Percentiles rank a stretch among this genome's conserved stretches.
These are phyloP conservation scores for Aspergillus heteromorphus DNA, from an alignment of 495 filamentous ascomycete species.

Conservation along the genomic window DNA sequence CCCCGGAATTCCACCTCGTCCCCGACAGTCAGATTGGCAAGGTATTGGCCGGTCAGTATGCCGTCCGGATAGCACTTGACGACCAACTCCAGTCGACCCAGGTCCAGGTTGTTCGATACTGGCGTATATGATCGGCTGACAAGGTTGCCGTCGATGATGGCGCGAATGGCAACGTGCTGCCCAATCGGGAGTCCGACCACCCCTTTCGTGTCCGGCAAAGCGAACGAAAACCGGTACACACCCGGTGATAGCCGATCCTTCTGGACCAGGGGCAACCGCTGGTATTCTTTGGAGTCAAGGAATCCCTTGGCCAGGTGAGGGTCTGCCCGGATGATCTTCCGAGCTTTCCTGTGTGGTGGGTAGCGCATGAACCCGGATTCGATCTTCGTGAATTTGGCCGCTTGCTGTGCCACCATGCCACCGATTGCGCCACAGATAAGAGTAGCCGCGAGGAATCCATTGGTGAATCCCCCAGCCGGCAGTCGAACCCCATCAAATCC, in stretches of 20 bases:
- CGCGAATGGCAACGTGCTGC: constrained; percentile 48
- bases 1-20: constrained; percentile 42
- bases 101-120: constrained; percentile 47
- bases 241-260: constrained; percentile 40
- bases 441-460: constrained; percentile 32
- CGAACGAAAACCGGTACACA: constrained; percentile 45
- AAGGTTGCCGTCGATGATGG: constrained; percentile 34
- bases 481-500: constrained; percentile 13
- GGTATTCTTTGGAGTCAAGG: constrained; percentile 43
- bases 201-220: constrained; percentile 33
- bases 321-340: constrained; percentile 21
- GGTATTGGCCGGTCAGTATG: constrained; percentile 42
- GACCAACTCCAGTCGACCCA: constrained; percentile 40
- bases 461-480: constrained; percentile 23
- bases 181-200: constrained; percentile 49
- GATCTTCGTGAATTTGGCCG: constrained; percentile 24
- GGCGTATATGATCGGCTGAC: constrained; percentile 48
- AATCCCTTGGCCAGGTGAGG: constrained; percentile 33
- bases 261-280: constrained; percentile 35
- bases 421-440: constrained; percentile 20
- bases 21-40: constrained; percentile 36
- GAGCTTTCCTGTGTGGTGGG: constrained; percentile 31
- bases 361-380: constrained; percentile 36
- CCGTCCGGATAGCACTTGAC: constrained; percentile 47
- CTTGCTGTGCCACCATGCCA: constrained; percentile 16